Evolutionary conservation across 768 basidiomycete genomes (phyloP), one percentile per base, ranked within the genome.

Genomic region (Russula compacta): DNA sequence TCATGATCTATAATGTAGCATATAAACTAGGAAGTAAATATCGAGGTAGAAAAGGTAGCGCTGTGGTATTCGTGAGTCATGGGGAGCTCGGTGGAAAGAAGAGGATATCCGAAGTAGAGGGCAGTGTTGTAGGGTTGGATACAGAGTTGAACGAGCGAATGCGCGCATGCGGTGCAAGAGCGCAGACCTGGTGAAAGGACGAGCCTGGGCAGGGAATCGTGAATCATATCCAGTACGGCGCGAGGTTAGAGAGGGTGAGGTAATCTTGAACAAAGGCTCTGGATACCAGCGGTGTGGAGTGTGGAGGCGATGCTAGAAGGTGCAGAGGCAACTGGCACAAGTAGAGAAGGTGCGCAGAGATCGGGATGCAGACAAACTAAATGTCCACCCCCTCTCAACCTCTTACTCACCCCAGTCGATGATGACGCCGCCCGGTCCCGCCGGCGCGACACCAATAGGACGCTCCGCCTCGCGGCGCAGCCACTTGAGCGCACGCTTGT

Each of bases 401-500:
- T 40, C 33, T 66, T 64, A 47, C 64, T 83, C 89, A 87, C 64
- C 83, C 89, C 89, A 92, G 63, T 92, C 89, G 65, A 92, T 87
- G 55, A 80, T 75, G 63, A 92, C 74, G 56, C 89, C 88, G 35
- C 82, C 87, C 12, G 86, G 84, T 29, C 80, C 81, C 24, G 83
- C 71, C 39, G 66, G 74, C 43, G 85, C 83, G 46, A 92, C 73
- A 44, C 89, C 90, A 61, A 92, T 87, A 33, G 83, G 82, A 48
- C 87, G 82, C 52, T 89, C 83, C 38, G 83, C 81, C 71, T 92
- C 87, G 53, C 87, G 79, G 69, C 83, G 83, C 44, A 94, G 79
- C 86, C 87, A 94, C 68, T 83, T 87, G 68, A 85, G 68, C 15
- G 91, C 90, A 35, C 89, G 83, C 73, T 86, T 87, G 72, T 93